Evolutionary conservation across 805 yeast genomes (phyloP), one percentile per base, ranked within the genome.

Genomic region (Hanseniaspora meyeri): DNA sequence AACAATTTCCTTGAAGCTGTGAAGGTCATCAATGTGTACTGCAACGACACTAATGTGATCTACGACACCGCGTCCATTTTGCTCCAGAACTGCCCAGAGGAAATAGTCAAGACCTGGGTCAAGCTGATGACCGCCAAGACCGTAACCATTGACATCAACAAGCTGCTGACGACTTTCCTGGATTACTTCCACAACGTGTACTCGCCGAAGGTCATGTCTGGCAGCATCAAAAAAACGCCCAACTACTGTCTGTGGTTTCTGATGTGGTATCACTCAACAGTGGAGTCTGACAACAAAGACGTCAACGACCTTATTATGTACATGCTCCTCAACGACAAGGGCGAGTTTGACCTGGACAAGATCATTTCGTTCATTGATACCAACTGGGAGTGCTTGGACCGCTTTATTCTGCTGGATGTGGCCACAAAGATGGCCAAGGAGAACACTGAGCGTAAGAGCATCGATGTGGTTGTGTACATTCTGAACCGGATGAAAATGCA

Each of bases 51-150:
- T 0, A 65, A 69, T 0, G 64, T 79, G 9, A 76, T 85, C 5
- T 87, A 88, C 69, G 77, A 78, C 59, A 81, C 82, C 59, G 76
- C 97, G 0, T 81, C 84, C 0, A 82, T 82, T 0, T 67, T 93
- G 40, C 66, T 93, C 52, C 72, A 81, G 2, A 85, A 86, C 62
- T 69, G 77, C 14, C 90, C 98, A 0, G 72, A 71, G 32, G 76
- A 74, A 12, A 87, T 96, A 0, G 80, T 87, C 1, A 84, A 83
- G 52, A 74, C 86, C 0, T 93, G 97, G 97, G 76, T 86, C 63
- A 76, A 81, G 51, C 66, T 82, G 45, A 43, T 61, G 1, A 63
- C 72, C 4, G 39, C 39, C 19, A 38, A 53, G 51, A 63, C 74
- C 0, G 70, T 69, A 29, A 63, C 65, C 8, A 60, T 91, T 2